These are phyloP conservation scores for Vigna angularis DNA, from an alignment of 306 rosid genomes.

Conservation along the genomic window DNA sequence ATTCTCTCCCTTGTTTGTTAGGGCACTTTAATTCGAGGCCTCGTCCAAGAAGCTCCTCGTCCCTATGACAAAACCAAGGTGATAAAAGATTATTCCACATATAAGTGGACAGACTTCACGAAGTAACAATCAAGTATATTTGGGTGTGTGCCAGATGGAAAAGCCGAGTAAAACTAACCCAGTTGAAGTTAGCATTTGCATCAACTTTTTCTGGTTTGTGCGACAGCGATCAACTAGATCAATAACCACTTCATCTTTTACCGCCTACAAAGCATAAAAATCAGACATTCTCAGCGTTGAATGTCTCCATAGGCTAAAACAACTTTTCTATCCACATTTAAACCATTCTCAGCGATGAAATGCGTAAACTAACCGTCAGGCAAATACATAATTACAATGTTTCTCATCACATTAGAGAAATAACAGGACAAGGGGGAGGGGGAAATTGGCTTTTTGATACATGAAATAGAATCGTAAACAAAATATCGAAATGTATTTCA, in stretches of 20 bases:
- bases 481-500: not conserved
- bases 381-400: not conserved
- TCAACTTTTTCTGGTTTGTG: constrained; percentile 89
- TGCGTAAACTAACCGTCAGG: constrained; percentile 13
- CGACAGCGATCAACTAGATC: constrained; percentile 92
- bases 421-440: not conserved
- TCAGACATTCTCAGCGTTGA: constrained; percentile 23
- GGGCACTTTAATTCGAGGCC: constrained; percentile 79
- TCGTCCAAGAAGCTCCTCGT: constrained; percentile 90
- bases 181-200: constrained; percentile 95
- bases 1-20: too few relatives aligned
- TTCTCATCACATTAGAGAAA: constrained; percentile 24
- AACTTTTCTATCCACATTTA: constrained; percentile 24
- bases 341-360: constrained; percentile 18
- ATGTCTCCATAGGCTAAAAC: constrained; percentile 20
- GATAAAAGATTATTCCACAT: constrained; percentile 26
- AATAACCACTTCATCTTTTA: constrained; percentile 86
- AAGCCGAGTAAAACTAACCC: constrained; percentile 65
- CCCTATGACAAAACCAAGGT: constrained; percentile 61
- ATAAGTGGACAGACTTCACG: not conserved
- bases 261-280: constrained; percentile 62
- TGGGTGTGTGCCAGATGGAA: constrained; percentile 15
- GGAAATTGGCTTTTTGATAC: constrained; percentile 5
- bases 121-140: constrained; percentile 27
- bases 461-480: constrained; percentile 34